These are phyloP conservation scores for Schizosaccharomyces octosporus DNA, from an alignment of 805 yeast species.

Conservation along the genomic window DNA sequence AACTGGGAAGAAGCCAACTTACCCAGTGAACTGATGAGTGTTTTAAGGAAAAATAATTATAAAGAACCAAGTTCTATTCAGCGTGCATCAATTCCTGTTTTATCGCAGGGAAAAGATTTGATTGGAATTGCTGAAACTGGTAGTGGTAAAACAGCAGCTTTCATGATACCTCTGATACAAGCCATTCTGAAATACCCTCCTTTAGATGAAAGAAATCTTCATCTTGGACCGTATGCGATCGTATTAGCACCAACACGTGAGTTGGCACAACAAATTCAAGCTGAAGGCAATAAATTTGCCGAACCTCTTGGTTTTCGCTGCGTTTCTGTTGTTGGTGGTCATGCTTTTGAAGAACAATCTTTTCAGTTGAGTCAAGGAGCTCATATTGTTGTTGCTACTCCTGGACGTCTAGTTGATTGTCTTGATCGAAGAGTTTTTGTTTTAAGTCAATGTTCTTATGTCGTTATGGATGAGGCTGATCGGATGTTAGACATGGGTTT, in stretches of 20 bases:
- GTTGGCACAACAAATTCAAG: constrained; percentile 64
- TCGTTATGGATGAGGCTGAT: constrained; percentile 85
- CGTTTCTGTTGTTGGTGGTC: constrained; percentile 72
- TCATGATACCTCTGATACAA: constrained; percentile 43
- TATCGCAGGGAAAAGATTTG: constrained; percentile 33
- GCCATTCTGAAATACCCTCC: constrained; percentile 26
- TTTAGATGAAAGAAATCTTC: constrained; percentile 21
- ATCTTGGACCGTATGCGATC: constrained; percentile 48
- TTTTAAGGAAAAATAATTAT: constrained; percentile 18
- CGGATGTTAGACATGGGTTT: constrained; percentile 89
- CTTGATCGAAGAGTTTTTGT: constrained; percentile 40
- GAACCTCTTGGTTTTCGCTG: constrained; percentile 15
- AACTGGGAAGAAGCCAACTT: constrained; percentile 44
- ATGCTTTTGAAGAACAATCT: constrained; percentile 50
- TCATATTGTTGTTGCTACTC: constrained; percentile 75
- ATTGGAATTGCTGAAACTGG: constrained; percentile 93
- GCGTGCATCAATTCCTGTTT: constrained; percentile 61
- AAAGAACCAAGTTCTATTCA: constrained; percentile 72
- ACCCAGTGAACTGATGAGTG: constrained; percentile 19
- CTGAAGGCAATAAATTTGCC: constrained; percentile 34
- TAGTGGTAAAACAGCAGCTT: constrained; percentile 79
- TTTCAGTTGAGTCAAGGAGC: constrained; percentile 34
- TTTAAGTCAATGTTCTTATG: constrained; percentile 33
- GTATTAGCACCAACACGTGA: constrained; percentile 85
- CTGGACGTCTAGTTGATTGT: constrained; percentile 72